Percentiles rank a stretch among this genome's conserved stretches.
Conservation (phyloP, 129 eudicot species). For the Flaveria trinervia region DNA sequence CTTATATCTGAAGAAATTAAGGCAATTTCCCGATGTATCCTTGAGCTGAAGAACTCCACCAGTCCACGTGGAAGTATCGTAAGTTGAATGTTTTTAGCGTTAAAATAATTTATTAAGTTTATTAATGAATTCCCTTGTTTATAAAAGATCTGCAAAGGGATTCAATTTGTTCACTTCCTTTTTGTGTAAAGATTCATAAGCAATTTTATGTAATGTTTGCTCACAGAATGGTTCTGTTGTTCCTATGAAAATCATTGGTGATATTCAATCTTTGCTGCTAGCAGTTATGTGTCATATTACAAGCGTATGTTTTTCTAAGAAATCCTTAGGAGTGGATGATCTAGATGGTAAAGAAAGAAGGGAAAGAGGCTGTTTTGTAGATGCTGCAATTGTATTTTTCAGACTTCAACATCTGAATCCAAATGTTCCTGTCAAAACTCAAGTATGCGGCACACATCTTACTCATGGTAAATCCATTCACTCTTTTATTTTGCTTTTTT, state of each 20-base stretch:
- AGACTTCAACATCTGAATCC: slow-evolving; percentile 82
- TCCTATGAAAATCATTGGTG: slow-evolving; percentile 57
- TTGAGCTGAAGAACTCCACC: slow-evolving; percentile 57
- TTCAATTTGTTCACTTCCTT: slow-evolving; percentile 5
- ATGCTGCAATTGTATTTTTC: slow-evolving; percentile 80
- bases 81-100: slow-evolving; percentile 39
- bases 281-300: slow-evolving; percentile 67
- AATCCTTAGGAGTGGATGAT: slow-evolving; percentile 47
- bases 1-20: slow-evolving; percentile 76
- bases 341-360: slow-evolving; percentile 56
- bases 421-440: slow-evolving; percentile 65
- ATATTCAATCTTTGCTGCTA: slow-evolving; percentile 71
- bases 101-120: background rate
- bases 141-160: slow-evolving; percentile 10
- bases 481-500: slow-evolving; percentile 10
- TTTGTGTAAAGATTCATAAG: slow-evolving; percentile 15
- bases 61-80: slow-evolving; percentile 53
- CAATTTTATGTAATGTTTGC: slow-evolving; percentile 22
- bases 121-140: background rate
- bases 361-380: slow-evolving; percentile 57
- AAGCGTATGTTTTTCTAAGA: slow-evolving; percentile 51
- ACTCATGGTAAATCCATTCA: slow-evolving; percentile 11
- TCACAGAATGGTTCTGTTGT: slow-evolving; percentile 53
- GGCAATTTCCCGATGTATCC: slow-evolving; percentile 66
- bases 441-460: slow-evolving; percentile 47